phyloP scores from a whole-genome alignment of 2,329 filamentous ascomycete genomes.

The Lecanicillium sp. region DNA sequence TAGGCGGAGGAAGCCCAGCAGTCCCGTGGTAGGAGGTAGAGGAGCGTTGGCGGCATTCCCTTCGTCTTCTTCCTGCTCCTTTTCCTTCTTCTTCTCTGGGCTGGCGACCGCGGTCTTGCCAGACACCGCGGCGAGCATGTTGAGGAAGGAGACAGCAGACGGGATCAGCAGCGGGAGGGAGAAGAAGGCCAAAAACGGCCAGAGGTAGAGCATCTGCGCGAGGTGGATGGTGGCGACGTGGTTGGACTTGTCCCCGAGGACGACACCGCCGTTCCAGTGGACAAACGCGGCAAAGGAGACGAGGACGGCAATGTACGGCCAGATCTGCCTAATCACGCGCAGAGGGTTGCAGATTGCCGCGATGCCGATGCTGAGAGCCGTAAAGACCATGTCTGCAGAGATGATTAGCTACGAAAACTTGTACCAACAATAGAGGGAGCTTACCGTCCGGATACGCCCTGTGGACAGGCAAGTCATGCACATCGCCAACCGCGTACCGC shows the following conservation, averaged over 20 bases:
- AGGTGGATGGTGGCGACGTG: slow-evolving; percentile 85
- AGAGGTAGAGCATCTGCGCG: slow-evolving; percentile 91
- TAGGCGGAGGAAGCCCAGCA: slow-evolving; percentile 23
- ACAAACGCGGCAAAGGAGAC: slow-evolving; percentile 68
- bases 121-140: slow-evolving; percentile 12
- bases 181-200: slow-evolving; percentile 86
- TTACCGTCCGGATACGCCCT: slow-evolving; percentile 46
- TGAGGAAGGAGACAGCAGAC: slow-evolving; percentile 32
- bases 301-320: slow-evolving; percentile 59
- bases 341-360: slow-evolving; percentile 47
- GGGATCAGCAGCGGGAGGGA: slow-evolving; percentile 70
- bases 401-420: slow-evolving; percentile 15
- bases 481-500: slow-evolving; percentile 43
- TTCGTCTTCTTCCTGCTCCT: too few species aligned
- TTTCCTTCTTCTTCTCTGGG: background rate
- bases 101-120: background rate
- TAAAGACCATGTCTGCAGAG: slow-evolving; percentile 45
- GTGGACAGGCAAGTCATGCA: slow-evolving; percentile 49
- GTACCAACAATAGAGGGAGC: slow-evolving; percentile 12
- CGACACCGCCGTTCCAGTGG: slow-evolving; percentile 82
- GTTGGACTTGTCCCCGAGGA: slow-evolving; percentile 90
- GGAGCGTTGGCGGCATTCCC: slow-evolving; percentile 2
- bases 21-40: slow-evolving; percentile 11
- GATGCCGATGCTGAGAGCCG: slow-evolving; percentile 57
- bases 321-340: slow-evolving; percentile 41